A percentile compares a stretch with the other conserved stretches of the same genome.
phyloP scores from a whole-genome alignment of 2,329 filamentous ascomycete species.

The Chaetomium olivaceum region DNA sequence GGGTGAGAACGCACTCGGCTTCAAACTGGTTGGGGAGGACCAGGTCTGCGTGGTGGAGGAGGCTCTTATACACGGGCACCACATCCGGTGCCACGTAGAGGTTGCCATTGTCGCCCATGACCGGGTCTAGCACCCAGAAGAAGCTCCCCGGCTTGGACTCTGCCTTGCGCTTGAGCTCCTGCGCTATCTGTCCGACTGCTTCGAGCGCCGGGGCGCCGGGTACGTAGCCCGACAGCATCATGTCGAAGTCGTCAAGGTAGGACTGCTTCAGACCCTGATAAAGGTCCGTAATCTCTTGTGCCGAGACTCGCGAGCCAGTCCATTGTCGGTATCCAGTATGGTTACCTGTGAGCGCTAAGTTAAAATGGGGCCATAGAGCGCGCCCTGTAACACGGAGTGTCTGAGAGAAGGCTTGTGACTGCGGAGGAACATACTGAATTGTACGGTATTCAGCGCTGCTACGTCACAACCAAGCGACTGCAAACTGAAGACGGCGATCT shows the following conservation, averaged over 20 bases:
- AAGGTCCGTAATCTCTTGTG: conserved; percentile 78
- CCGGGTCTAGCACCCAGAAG: conserved; percentile 97
- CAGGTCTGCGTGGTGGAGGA: conserved; percentile 80
- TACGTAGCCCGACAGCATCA: conserved; percentile 93
- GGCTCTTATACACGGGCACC: conserved; percentile 81
- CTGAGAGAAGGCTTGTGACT: background rate
- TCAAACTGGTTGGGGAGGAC: conserved; percentile 98
- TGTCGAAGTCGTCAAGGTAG: conserved; percentile 84
- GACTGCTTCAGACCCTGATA: conserved; percentile 83
- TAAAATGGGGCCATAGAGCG: conserved; percentile 4
- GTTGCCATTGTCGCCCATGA: conserved; percentile 94
- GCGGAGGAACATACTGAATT: conserved; percentile 75
- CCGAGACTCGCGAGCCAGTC: conserved; percentile 79
- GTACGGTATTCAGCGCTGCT: conserved; percentile 90
- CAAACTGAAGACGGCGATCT: conserved; percentile 92
- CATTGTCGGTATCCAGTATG: conserved; percentile 91
- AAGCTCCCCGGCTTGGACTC: conserved; percentile 69
- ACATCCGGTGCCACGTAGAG: conserved; percentile 91
- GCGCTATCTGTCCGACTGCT: conserved; percentile 79
- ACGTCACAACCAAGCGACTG: conserved; percentile 93
- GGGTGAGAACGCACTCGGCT: conserved; percentile 69
- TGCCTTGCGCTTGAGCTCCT: conserved; percentile 71
- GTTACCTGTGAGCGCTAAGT: conserved; percentile 64
- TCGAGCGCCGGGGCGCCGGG: conserved; percentile 83
- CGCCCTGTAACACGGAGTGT: background rate